Percentiles rank a stretch among this genome's conserved stretches.
These are phyloP conservation scores for Orbilia javanica DNA, from an alignment of 2,329 filamentous ascomycete species.

Conservation along the genomic window DNA sequence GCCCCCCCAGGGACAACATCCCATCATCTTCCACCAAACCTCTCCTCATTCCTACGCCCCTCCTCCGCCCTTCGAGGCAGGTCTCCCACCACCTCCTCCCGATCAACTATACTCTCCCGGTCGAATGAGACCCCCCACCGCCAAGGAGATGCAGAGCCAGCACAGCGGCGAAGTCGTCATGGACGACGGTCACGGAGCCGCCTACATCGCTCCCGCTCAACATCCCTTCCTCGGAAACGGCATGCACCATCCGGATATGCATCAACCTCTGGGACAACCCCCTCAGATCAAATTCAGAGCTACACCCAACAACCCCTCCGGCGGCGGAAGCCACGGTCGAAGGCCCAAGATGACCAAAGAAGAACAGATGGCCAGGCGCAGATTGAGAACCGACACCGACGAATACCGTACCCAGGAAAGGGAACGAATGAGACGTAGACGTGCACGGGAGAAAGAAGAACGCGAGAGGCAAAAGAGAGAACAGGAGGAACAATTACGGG, in stretches of 20 bases:
- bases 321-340: conserved; percentile 41
- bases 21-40: conserved; percentile 57
- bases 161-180: conserved; percentile 55
- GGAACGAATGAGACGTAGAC: conserved; percentile 50
- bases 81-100: conserved; percentile 18
- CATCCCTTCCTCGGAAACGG: conserved; percentile 56
- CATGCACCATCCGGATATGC: conserved; percentile 56
- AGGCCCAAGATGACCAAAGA: conserved; percentile 57
- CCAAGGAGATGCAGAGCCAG: conserved; percentile 52
- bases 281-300: conserved; percentile 56
- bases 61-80: conserved; percentile 35
- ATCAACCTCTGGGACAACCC: conserved; percentile 51
- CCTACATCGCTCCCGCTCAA: conserved; percentile 55
- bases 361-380: conserved; percentile 51
- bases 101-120: conserved; percentile 43
- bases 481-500: conserved; percentile 54
- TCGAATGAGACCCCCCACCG: conserved; percentile 39
- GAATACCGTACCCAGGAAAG: conserved; percentile 56
- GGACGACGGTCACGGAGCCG: conserved; percentile 56
- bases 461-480: conserved; percentile 40
- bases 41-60: conserved; percentile 54
- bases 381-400: conserved; percentile 53
- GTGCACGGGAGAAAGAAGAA: conserved; percentile 54
- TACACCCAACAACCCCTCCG: conserved; percentile 41
- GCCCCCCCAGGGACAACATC: conserved; percentile 48